These are phyloP conservation scores for Beauveria australis DNA, from an alignment of 2,329 filamentous ascomycete species.

Conservation along the genomic window DNA sequence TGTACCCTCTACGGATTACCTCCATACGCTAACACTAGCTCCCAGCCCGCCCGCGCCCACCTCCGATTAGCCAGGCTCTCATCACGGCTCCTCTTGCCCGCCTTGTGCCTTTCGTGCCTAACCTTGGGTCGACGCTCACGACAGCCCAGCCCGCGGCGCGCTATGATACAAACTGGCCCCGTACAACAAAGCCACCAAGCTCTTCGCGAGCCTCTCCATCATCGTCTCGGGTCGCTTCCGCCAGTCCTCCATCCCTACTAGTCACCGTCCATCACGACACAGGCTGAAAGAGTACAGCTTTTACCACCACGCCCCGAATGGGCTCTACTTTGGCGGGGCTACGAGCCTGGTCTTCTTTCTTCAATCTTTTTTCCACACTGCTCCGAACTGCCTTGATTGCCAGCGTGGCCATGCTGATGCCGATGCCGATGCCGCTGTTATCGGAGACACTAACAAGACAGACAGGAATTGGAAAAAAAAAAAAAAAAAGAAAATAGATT, in stretches of 20 bases:
- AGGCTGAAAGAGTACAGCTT: background rate
- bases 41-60: background rate
- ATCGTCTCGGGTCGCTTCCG: constrained; percentile 11
- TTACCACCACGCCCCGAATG: background rate
- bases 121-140: constrained; percentile 9
- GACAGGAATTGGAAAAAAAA: background rate
- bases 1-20: background rate
- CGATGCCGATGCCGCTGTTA: constrained; percentile 7
- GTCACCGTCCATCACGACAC: background rate
- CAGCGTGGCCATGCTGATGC: background rate
- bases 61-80: background rate
- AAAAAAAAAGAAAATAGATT: background rate
- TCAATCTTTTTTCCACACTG: background rate
- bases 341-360: background rate
- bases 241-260: constrained; percentile 7
- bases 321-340: background rate
- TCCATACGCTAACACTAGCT: background rate
- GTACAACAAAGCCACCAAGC: constrained; percentile 4
- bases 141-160: constrained; percentile 7
- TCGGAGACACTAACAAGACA: background rate
- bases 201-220: constrained; percentile 4
- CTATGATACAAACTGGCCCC: constrained; percentile 7
- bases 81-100: constrained; percentile 8
- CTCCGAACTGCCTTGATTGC: background rate
- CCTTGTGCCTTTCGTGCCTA: constrained; percentile 8